A percentile compares a stretch with the other conserved stretches of the same genome.
These are phyloP conservation scores for Boletus calvinii DNA, from an alignment of 1,284 basidiomycete genomes.

Conservation along the genomic window DNA sequence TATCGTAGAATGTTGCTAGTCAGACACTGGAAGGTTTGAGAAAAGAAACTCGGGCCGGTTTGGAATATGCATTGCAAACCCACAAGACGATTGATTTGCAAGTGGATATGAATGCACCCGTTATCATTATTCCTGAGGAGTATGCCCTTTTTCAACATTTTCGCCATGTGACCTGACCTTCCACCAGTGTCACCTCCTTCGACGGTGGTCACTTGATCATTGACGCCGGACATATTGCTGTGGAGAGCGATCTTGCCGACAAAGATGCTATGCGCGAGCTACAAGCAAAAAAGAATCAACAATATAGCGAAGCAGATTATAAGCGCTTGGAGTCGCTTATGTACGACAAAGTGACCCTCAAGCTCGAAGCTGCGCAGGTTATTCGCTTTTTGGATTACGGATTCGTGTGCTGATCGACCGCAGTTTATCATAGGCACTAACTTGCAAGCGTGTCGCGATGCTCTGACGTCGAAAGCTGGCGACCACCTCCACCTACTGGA, in stretches of 20 bases:
- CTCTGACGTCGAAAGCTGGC: constrained; percentile 58
- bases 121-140: constrained; percentile 97
- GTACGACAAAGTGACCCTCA: constrained; percentile 92
- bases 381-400: constrained; percentile 8
- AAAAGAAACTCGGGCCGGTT: constrained; percentile 92
- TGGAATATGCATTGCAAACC: constrained; percentile 90
- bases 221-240: constrained; percentile 96
- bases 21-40: constrained; percentile 93
- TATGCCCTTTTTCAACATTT: constrained; percentile 36
- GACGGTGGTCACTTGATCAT: constrained; percentile 88
- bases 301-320: constrained; percentile 91
- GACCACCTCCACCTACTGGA: constrained; percentile 88
- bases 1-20: constrained; percentile 79
- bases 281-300: constrained; percentile 81
- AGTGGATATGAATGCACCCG: constrained; percentile 95
- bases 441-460: constrained; percentile 78
- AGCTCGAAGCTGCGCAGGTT: constrained; percentile 89
- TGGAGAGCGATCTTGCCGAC: constrained; percentile 88
- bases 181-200: constrained; percentile 66
- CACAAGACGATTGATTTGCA: constrained; percentile 97
- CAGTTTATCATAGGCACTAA: constrained; percentile 92
- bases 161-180: constrained; percentile 16
- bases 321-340: constrained; percentile 87
- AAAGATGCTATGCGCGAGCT: constrained; percentile 82
- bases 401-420: constrained; percentile 9